Conservation (phyloP, 371 early-diverging fungal species). For the Nematocida minor region DNA sequence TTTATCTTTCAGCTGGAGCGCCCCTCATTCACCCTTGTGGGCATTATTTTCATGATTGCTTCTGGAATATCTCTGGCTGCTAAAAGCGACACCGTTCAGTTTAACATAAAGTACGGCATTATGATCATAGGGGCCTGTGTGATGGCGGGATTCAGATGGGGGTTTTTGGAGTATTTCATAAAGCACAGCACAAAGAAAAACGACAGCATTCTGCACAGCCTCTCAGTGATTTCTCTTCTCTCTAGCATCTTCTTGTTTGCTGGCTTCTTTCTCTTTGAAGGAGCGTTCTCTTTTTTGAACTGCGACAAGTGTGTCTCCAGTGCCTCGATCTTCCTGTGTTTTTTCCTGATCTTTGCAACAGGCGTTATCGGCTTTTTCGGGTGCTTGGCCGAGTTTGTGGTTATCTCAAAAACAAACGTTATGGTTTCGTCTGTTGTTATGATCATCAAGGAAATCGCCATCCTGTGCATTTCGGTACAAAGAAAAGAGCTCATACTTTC, state of each 20-base stretch:
- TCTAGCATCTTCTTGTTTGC: constrained; percentile 55
- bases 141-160: constrained; percentile 64
- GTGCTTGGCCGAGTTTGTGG: constrained; percentile 57
- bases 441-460: constrained; percentile 63
- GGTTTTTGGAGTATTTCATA: constrained; percentile 64
- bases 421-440: constrained; percentile 59
- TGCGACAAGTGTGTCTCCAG: constrained; percentile 52
- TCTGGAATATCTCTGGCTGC: constrained; percentile 61
- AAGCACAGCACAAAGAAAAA: constrained; percentile 48
- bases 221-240: constrained; percentile 61
- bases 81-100: constrained; percentile 42
- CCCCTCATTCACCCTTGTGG: constrained; percentile 46
- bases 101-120: constrained; percentile 31
- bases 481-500: constrained; percentile 44
- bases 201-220: constrained; percentile 49
- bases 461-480: constrained; percentile 57
- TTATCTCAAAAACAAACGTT: constrained; percentile 61
- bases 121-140: constrained; percentile 55
- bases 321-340: constrained; percentile 19
- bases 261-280: constrained; percentile 53
- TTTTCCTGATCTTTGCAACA: constrained; percentile 46
- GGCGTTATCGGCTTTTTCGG: constrained; percentile 56
- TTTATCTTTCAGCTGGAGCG: constrained; percentile 63
- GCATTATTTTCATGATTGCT: constrained; percentile 62
- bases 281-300: constrained; percentile 48